Percentiles rank a stretch among this genome's conserved stretches.
Evolutionary conservation across 768 basidiomycete genomes (phyloP).

Genomic region (Lyophyllum decastes): DNA sequence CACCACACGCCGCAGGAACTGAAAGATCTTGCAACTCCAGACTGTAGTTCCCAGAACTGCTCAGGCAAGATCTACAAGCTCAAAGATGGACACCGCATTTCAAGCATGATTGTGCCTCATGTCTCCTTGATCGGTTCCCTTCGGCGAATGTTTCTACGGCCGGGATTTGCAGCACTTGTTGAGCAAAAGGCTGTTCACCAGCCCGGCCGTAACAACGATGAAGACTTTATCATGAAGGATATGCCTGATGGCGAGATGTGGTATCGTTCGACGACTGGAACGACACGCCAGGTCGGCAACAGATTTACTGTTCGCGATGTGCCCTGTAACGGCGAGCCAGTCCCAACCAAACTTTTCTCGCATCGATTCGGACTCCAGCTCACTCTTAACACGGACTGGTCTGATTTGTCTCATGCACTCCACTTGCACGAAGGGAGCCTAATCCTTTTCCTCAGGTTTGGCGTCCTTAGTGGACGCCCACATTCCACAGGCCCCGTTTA

Average conservation of each 20-base stretch:
- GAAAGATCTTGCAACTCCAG: neutral
- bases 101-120: constrained; percentile 9
- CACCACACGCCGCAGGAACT: neutral
- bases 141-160: constrained; percentile 7
- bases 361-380: neutral
- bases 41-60: neutral
- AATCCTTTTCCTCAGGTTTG: neutral
- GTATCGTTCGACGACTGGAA: neutral
- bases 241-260: too few species aligned
- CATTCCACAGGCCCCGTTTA: constrained; percentile 27
- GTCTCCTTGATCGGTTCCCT: constrained; percentile 6
- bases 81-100: neutral
- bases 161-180: neutral
- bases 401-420: neutral
- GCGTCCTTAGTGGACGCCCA: constrained; percentile 14
- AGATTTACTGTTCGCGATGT: neutral
- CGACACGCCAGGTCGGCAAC: neutral
- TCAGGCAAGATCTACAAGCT: neutral
- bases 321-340: neutral
- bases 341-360: neutral
- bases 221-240: too few species aligned
- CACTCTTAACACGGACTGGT: neutral
- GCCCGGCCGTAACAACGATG: neutral
- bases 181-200: neutral
- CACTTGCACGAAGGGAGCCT: neutral